Evolutionary conservation across 345 rosid species (phyloP).

Genomic region (Boechera divaricarpa): DNA sequence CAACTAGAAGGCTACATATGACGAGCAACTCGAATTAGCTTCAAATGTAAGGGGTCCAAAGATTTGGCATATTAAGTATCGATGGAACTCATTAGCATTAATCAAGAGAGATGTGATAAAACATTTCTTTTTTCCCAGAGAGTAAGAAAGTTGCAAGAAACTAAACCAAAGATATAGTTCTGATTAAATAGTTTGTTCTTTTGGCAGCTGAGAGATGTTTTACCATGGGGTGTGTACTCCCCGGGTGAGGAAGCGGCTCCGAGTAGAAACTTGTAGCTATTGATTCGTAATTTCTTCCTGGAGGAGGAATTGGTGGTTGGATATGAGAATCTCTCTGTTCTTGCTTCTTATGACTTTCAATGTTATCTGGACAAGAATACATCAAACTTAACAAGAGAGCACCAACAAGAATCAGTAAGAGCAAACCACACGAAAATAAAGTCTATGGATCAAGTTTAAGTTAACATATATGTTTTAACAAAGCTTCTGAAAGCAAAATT

Average conservation of each 20-base stretch:
- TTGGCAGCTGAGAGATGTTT: constrained; percentile 12
- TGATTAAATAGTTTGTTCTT: constrained; percentile 5
- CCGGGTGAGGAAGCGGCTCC: constrained; percentile 39
- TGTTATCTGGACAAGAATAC: constrained; percentile 53
- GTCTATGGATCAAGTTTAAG: constrained; percentile 1
- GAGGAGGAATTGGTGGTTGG: constrained; percentile 57
- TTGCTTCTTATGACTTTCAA: constrained; percentile 68
- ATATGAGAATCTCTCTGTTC: constrained; percentile 57
- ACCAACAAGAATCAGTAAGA: constrained; percentile 29
- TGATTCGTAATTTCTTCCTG: constrained; percentile 53
- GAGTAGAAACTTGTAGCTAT: constrained; percentile 55
- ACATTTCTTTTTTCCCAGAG: background rate
- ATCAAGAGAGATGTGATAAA: background rate
- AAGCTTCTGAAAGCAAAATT: background rate
- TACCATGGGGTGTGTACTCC: constrained; percentile 57
- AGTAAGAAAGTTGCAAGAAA: background rate
- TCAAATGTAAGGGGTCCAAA: background rate
- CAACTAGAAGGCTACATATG: constrained; percentile 5
- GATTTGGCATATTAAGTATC: background rate
- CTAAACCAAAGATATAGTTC: constrained; percentile 12
- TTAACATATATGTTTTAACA: background rate
- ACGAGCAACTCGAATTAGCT: background rate
- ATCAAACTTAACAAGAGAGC: constrained; percentile 34
- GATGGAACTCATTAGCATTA: background rate
- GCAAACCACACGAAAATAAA: constrained; percentile 6